Evolutionary conservation across 2,329 filamentous ascomycete species (phyloP), one percentile per base, ranked within the genome.

Genomic region (Cytospora paraplurivora): DNA sequence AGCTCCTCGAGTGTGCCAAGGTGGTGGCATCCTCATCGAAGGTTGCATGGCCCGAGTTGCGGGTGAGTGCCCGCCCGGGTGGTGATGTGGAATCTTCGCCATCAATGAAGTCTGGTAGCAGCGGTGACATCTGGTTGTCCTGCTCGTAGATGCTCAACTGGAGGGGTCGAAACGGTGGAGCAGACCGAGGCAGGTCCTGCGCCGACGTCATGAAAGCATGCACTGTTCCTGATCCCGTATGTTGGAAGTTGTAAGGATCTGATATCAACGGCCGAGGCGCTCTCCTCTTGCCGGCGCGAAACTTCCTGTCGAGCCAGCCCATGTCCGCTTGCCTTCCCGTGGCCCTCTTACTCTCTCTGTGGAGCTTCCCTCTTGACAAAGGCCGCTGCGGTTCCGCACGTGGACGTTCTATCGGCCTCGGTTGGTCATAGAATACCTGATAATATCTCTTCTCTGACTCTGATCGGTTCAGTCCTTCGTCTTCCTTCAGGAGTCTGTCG

Each of bases 191-290:
- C 68, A 59, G 68, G 62, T 62, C 72, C 53, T 73, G 67, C 7
- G 64, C 59, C 69, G 57, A 75, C 38, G 58, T 54, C 50, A 75
- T 72, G 58, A 77, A 75, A 8, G 8, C 44, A 55, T 78, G 76
- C 62, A 76, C 76, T n/a, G 79, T 75, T 54, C 77, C 78, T 19
- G 81, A 82, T 61, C 82, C 75, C 56, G 88, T 68, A 75, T 88
- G 86, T 54, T 81, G 82, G 69, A 88, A 88, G 72, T 88, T 78
- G 55, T 81, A 81, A 4, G 86, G 86, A 21, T 78, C 78, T 50
- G 85, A 87, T 69, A 88, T 88, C 65, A 78, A 77, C 71, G 82
- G 81, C 73, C 82, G 78, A 73, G 80, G 83, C 70, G 80, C 50
- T 56, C 57, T 64, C 57, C 62, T 66, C 56, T 62, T 64, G 52